Evolutionary conservation across 148 eudicot genomes (phyloP).

Genomic region (Heliosperma pusillum): DNA sequence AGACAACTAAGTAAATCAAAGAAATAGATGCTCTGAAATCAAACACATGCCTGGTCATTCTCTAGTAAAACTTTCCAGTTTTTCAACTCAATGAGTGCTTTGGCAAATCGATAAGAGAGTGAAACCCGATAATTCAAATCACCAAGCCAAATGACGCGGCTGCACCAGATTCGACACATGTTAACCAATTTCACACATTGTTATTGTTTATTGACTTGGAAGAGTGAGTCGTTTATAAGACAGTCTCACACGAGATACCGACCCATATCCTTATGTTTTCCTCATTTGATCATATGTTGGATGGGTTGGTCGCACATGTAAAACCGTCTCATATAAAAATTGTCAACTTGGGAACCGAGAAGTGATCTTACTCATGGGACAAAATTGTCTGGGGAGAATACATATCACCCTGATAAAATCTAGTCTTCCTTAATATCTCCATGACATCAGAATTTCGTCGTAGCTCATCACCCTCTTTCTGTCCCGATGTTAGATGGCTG

Average conservation of each 20-base stretch:
- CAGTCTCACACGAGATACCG: no score
- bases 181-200: conserved; percentile 2
- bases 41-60: conserved; percentile 80
- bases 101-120: conserved; percentile 67
- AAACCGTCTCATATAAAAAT: no score
- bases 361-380: conserved; percentile 71
- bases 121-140: conserved; percentile 95
- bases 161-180: conserved; percentile 24
- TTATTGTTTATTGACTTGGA: no score
- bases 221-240: no score
- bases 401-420: conserved; percentile 63
- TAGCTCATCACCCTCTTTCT: conserved; percentile 90
- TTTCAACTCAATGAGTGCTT: conserved; percentile 90
- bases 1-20: neutral
- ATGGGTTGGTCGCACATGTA: no score
- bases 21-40: neutral
- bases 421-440: conserved; percentile 87
- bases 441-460: conserved; percentile 91
- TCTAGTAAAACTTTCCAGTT: conserved; percentile 80
- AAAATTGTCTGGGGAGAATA: conserved; percentile 82
- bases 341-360: conserved; percentile 4
- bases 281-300: no score
- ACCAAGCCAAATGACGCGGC: conserved; percentile 96
- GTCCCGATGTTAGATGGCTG: conserved; percentile 88
- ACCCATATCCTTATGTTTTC: no score